Evolutionary conservation across 805 yeast species (phyloP).

Genomic region (Saccharomycopsis sp.): DNA sequence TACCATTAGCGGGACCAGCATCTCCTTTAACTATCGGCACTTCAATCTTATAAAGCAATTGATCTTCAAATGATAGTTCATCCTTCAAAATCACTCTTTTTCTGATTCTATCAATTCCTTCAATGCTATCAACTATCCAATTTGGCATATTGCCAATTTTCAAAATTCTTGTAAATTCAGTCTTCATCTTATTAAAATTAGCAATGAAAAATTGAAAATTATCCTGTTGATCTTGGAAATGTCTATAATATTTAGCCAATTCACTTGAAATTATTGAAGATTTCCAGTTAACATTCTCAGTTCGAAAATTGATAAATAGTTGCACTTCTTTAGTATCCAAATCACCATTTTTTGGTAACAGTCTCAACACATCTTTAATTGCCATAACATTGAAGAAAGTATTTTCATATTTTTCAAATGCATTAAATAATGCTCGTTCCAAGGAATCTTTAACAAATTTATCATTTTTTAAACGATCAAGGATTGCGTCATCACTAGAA

Average conservation of each 20-base stretch:
- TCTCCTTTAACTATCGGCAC: slow-evolving; percentile 30
- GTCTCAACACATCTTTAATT: slow-evolving; percentile 17
- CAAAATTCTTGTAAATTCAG: slow-evolving; percentile 35
- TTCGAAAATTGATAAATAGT: slow-evolving; percentile 25
- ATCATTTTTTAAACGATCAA: slow-evolving; percentile 20
- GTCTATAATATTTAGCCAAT: slow-evolving; percentile 42
- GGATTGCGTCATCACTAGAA: slow-evolving; percentile 27
- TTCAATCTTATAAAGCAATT: slow-evolving; percentile 34
- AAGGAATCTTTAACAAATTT: slow-evolving; percentile 21
- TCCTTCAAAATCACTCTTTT: slow-evolving; percentile 51
- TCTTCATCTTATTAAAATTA: slow-evolving; percentile 41
- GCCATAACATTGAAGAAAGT: slow-evolving; percentile 22
- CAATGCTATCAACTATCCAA: slow-evolving; percentile 60
- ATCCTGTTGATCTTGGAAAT: slow-evolving; percentile 60
- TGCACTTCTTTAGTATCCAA: slow-evolving; percentile 23
- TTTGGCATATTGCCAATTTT: slow-evolving; percentile 22
- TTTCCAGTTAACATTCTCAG: slow-evolving; percentile 31
- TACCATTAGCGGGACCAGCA: slow-evolving; percentile 16
- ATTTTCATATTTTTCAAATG: slow-evolving; percentile 24
- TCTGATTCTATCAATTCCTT: slow-evolving; percentile 63
- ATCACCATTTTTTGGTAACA: slow-evolving; percentile 23
- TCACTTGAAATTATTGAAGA: slow-evolving; percentile 39
- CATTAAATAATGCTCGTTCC: slow-evolving; percentile 23
- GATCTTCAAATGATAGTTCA: slow-evolving; percentile 39
- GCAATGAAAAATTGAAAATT: slow-evolving; percentile 43